Evolutionary conservation across 768 basidiomycete genomes (phyloP).

Genomic region (Kwoniella mangroviensis): DNA sequence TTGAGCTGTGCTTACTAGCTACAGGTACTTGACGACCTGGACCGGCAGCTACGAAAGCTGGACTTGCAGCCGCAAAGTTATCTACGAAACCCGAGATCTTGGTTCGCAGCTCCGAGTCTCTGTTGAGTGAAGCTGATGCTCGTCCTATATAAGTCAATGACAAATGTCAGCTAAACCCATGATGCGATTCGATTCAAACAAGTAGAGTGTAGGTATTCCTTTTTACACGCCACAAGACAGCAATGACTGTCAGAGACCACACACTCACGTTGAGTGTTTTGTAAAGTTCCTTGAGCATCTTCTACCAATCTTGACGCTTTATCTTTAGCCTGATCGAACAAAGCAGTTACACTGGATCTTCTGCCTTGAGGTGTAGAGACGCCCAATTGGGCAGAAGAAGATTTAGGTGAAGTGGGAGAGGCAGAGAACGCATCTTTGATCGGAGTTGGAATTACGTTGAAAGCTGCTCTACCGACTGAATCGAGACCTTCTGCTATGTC

Average conservation of each 20-base stretch:
- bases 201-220: no score
- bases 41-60: slow-evolving; percentile 15
- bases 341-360: slow-evolving; percentile 14
- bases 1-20: slow-evolving; percentile 15
- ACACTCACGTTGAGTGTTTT: slow-evolving; percentile 25
- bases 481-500: slow-evolving; percentile 45
- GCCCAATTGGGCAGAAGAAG: slow-evolving; percentile 2
- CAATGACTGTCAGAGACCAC: not conserved
- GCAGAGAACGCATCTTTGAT: slow-evolving; percentile 44
- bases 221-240: not conserved
- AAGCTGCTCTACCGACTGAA: slow-evolving; percentile 48
- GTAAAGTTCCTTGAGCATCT: slow-evolving; percentile 34
- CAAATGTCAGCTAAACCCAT: no score
- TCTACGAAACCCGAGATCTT: slow-evolving; percentile 4
- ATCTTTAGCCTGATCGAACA: slow-evolving; percentile 35
- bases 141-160: slow-evolving; percentile 24
- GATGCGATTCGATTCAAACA: no score
- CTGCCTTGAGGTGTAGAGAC: slow-evolving; percentile 14
- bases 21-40: slow-evolving; percentile 11
- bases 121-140: slow-evolving; percentile 19
- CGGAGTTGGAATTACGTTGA: slow-evolving; percentile 36
- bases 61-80: slow-evolving; percentile 3
- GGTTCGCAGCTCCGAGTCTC: slow-evolving; percentile 5
- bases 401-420: slow-evolving; percentile 15
- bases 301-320: slow-evolving; percentile 31